A percentile compares a stretch with the other conserved stretches of the same genome.
phyloP scores from a whole-genome alignment of 129 eudicot genomes.

The Mikania micrantha region DNA sequence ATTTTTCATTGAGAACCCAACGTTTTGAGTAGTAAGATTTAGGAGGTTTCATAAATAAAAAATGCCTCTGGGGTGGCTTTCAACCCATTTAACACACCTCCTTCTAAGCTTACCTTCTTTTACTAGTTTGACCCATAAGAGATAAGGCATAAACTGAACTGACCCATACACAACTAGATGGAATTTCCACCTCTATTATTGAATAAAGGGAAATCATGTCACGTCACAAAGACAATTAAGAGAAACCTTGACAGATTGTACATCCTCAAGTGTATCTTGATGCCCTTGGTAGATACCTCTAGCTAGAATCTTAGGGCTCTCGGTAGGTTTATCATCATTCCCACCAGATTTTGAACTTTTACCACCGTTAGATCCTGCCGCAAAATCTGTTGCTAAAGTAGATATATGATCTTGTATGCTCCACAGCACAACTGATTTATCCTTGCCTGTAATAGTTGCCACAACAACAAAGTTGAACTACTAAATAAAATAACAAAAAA shows the following conservation, averaged over 20 bases:
- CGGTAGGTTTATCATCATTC: conserved; percentile 39
- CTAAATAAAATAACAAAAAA: not conserved
- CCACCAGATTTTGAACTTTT: conserved; percentile 26
- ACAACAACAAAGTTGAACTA: not conserved
- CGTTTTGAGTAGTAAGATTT: not conserved
- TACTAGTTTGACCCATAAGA: not conserved
- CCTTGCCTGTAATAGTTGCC: conserved; percentile 54
- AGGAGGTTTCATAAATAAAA: not conserved
- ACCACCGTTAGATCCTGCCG: conserved; percentile 45
- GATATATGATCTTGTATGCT: conserved; percentile 92
- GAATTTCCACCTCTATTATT: not conserved
- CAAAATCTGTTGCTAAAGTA: conserved; percentile 56
- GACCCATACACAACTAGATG: not conserved
- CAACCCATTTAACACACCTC: not conserved
- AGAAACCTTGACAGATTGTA: conserved; percentile 80
- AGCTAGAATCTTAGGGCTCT: conserved; percentile 59
- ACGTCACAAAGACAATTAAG: not conserved
- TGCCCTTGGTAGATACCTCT: conserved; percentile 81
- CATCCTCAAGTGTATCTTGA: conserved; percentile 84
- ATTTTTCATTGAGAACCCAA: not conserved
- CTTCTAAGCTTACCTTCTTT: not conserved
- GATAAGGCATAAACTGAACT: not conserved
- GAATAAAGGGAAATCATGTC: not conserved
- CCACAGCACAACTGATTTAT: conserved; percentile 85
- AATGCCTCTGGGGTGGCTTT: not conserved